A percentile compares a stretch with the other conserved stretches of the same genome.
Evolutionary conservation across 2,329 filamentous ascomycete species (phyloP).

Genomic region (Pseudocercospora crystallina): DNA sequence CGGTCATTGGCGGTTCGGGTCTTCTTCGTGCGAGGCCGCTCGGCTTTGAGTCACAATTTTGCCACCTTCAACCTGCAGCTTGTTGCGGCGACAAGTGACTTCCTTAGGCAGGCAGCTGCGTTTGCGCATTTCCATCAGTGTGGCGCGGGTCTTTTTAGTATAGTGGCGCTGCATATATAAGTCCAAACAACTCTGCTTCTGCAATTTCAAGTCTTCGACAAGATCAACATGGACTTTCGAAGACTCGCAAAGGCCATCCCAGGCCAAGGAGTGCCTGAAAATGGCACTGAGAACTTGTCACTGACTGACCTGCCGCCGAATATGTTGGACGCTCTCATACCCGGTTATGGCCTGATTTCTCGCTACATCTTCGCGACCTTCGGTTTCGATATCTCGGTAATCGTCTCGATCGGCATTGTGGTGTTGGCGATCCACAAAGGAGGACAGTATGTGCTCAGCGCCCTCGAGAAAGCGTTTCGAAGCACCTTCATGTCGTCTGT

Average conservation of each 20-base stretch:
- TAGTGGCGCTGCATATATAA: neutral
- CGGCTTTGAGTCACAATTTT: conserved; percentile 1
- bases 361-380: conserved; percentile 43
- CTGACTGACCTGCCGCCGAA: conserved; percentile 44
- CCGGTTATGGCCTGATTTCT: conserved; percentile 51
- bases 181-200: neutral
- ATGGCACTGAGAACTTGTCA: conserved; percentile 19
- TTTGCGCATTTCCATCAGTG: neutral
- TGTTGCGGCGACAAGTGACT: neutral
- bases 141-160: neutral
- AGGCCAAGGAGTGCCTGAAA: neutral
- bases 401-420: conserved; percentile 46
- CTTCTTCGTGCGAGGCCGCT: no score
- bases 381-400: conserved; percentile 50
- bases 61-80: neutral
- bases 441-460: conserved; percentile 37
- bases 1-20: no score
- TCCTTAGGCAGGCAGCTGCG: conserved; percentile 2
- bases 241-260: conserved; percentile 25
- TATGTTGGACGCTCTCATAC: conserved; percentile 52
- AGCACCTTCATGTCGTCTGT: conserved; percentile 44
- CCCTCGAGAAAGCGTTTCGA: conserved; percentile 34
- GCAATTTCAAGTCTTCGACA: neutral
- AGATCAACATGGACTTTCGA: conserved; percentile 30
- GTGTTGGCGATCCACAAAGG: conserved; percentile 43